These are phyloP conservation scores for Trichosporon coremiiforme DNA, from an alignment of 1,284 basidiomycete genomes.

Conservation along the genomic window DNA sequence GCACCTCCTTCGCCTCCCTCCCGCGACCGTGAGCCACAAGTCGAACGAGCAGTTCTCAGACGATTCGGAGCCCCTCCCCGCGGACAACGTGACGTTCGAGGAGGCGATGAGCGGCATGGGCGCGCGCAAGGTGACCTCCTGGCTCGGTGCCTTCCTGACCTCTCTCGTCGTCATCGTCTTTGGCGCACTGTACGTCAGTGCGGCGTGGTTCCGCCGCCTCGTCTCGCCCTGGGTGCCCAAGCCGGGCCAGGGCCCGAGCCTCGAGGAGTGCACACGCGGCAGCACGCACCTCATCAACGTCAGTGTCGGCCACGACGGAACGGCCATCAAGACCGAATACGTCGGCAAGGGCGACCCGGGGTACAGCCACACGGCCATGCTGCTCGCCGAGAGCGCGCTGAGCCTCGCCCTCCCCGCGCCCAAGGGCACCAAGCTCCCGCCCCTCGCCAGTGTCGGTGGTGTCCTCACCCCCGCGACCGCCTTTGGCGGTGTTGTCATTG, in stretches of 20 bases:
- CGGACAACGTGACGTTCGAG: constrained; percentile 69
- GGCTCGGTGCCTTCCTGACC: constrained; percentile 30
- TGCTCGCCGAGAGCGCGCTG: constrained; percentile 75
- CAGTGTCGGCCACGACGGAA: constrained; percentile 59
- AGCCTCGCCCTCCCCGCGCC: constrained; percentile 61
- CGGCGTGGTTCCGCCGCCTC: constrained; percentile 50
- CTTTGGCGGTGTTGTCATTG: constrained; percentile 70
- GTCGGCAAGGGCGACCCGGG: constrained; percentile 77
- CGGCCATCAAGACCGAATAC: constrained; percentile 64
- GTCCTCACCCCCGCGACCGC: constrained; percentile 76
- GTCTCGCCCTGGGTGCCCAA: constrained; percentile 60
- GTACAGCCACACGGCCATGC: constrained; percentile 70
- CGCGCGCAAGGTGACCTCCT: constrained; percentile 10
- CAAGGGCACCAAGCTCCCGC: constrained; percentile 61
- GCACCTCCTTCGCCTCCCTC: constrained; percentile 64
- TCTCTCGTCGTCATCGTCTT: constrained; percentile 31
- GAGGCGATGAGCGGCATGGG: constrained; percentile 62
- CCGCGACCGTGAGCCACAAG: constrained; percentile 19
- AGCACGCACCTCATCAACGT: constrained; percentile 64
- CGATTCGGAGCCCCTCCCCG: constrained; percentile 59
- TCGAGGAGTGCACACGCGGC: constrained; percentile 59
- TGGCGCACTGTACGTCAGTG: constrained; percentile 46
- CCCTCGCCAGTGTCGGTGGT: constrained; percentile 67
- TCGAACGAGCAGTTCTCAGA: constrained; percentile 9
- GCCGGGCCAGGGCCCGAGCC: constrained; percentile 66